Conservation (phyloP, 2,329 filamentous ascomycete genomes). For the Fusarium tuaranense region DNA sequence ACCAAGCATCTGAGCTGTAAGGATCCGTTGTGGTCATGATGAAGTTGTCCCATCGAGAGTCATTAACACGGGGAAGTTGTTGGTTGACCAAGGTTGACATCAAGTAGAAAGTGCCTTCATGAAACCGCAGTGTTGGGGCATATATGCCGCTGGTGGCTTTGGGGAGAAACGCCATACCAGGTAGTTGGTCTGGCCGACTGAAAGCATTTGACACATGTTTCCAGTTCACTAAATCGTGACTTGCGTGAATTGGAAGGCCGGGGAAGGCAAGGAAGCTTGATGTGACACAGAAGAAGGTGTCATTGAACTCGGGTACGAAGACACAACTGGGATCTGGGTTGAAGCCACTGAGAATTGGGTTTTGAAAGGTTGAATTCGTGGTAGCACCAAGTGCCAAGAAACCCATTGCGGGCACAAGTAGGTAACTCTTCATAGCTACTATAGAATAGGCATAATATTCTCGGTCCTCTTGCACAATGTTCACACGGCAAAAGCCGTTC, state of each 20-base stretch:
- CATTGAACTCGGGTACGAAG: conserved; percentile 52
- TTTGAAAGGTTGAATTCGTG: conserved; percentile 41
- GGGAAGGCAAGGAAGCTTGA: conserved; percentile 66
- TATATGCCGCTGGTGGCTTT: conserved; percentile 56
- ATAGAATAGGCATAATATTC: neutral
- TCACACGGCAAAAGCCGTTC: neutral
- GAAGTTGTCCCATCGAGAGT: conserved; percentile 44
- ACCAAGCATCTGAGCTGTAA: conserved; percentile 54
- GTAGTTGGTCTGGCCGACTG: conserved; percentile 55
- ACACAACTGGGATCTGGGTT: conserved; percentile 61
- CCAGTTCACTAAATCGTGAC: conserved; percentile 62
- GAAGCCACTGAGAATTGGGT: conserved; percentile 63
- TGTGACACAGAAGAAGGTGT: conserved; percentile 63
- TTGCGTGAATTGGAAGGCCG: conserved; percentile 64
- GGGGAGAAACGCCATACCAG: conserved; percentile 42
- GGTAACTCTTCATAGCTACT: neutral
- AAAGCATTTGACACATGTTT: conserved; percentile 48
- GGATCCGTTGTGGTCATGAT: conserved; percentile 56
- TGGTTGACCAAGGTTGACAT: conserved; percentile 56
- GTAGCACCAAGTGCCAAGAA: neutral
- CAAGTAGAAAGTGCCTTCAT: conserved; percentile 57
- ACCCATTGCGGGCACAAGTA: neutral
- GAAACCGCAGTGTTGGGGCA: conserved; percentile 59
- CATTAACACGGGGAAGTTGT: conserved; percentile 43
- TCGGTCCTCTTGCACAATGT: neutral